A percentile compares a stretch with the other conserved stretches of the same genome.
These are phyloP conservation scores for Melocanna baccifera DNA, from an alignment of 176 grass and related monocot species.

Conservation along the genomic window DNA sequence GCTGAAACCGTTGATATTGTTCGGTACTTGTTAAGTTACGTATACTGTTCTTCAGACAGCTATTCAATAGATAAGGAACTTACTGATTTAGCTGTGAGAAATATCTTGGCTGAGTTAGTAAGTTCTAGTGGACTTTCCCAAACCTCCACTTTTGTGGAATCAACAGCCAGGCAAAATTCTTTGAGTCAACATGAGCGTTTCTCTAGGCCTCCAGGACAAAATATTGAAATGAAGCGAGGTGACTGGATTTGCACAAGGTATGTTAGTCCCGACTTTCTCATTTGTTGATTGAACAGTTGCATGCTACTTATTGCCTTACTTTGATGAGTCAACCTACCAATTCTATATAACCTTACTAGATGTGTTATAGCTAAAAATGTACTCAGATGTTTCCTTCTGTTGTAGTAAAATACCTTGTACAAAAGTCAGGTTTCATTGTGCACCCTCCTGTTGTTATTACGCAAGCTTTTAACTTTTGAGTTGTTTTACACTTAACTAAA, in stretches of 20 bases:
- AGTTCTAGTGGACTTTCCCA: slow-evolving; percentile 31
- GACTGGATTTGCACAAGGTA: slow-evolving; percentile 92
- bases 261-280: slow-evolving; percentile 12
- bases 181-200: slow-evolving; percentile 38
- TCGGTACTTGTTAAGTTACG: slow-evolving; percentile 74
- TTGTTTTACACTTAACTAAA: neutral
- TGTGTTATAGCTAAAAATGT: neutral
- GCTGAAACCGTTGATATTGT: slow-evolving; percentile 83
- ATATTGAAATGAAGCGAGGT: slow-evolving; percentile 86
- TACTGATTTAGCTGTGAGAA: slow-evolving; percentile 58
- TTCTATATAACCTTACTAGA: neutral
- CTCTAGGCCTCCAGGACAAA: slow-evolving; percentile 48
- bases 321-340: neutral
- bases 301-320: neutral
- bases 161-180: slow-evolving; percentile 11
- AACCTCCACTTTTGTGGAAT: slow-evolving; percentile 36
- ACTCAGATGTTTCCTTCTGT: neutral
- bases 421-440: neutral
- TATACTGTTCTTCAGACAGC: slow-evolving; percentile 40
- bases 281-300: neutral
- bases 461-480: neutral
- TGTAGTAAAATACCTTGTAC: slow-evolving; percentile 8
- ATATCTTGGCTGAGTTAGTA: slow-evolving; percentile 66
- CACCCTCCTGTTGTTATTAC: slow-evolving; percentile 1
- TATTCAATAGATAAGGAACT: slow-evolving; percentile 45